A percentile compares a stretch with the other conserved stretches of the same genome.
Conservation (phyloP, 768 basidiomycete genomes). For the Favolaschia claudopus region DNA sequence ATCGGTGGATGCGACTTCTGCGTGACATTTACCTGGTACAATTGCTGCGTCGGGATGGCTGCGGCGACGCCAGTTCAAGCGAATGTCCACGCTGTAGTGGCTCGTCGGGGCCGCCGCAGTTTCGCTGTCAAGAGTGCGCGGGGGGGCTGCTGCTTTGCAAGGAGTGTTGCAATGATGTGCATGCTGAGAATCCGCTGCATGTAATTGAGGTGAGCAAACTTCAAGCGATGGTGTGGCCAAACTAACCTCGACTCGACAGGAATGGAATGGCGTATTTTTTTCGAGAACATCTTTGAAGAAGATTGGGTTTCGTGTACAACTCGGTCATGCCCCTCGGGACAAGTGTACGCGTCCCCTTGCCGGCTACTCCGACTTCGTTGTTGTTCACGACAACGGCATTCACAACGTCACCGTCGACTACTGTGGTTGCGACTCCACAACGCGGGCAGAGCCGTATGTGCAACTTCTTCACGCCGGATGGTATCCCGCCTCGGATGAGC, state of each 20-base stretch:
- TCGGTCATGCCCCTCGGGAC: background rate
- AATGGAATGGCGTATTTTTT: conserved; percentile 13
- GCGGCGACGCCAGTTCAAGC: background rate
- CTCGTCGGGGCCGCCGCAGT: background rate
- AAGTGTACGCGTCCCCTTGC: background rate
- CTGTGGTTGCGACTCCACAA: conserved; percentile 29
- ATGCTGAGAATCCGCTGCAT: background rate
- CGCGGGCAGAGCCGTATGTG: conserved; percentile 9
- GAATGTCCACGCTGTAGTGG: background rate
- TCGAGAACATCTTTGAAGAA: background rate
- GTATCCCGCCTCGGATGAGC: conserved; percentile 39
- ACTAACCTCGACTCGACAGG: background rate
- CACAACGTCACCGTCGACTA: conserved; percentile 17
- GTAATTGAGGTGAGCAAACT: background rate
- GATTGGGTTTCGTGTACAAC: conserved; percentile 5
- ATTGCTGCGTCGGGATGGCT: background rate
- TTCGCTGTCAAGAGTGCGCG: background rate
- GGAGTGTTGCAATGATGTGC: background rate
- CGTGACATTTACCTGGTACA: background rate
- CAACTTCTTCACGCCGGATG: conserved; percentile 40
- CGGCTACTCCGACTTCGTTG: background rate
- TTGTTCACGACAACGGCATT: conserved; percentile 20
- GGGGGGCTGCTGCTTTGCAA: background rate
- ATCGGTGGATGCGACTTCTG: background rate
- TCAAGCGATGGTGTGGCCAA: background rate